Evolutionary conservation across 495 filamentous ascomycete species (phyloP).

Genomic region (Apodospora peruviana): DNA sequence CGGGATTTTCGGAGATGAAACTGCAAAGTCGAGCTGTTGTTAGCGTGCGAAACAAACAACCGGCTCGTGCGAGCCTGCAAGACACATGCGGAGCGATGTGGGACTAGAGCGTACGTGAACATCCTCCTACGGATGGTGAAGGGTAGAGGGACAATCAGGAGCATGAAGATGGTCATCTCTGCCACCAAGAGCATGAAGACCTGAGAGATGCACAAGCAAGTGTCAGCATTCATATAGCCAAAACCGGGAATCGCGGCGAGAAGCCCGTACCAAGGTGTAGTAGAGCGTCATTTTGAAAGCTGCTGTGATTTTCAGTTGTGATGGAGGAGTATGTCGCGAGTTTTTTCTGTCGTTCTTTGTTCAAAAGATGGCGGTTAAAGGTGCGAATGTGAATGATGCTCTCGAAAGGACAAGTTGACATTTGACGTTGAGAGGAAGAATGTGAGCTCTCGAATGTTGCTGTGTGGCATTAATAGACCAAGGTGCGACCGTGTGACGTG

Average conservation of each 20-base stretch:
- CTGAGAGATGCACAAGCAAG: constrained; percentile 41
- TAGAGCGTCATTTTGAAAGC: constrained; percentile 87
- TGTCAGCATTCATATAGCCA: constrained; percentile 8
- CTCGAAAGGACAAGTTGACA: constrained; percentile 1
- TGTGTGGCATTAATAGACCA: too few relatives aligned
- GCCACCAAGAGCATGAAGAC: constrained; percentile 87
- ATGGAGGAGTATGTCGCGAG: not conserved
- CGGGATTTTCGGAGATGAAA: constrained; percentile 78
- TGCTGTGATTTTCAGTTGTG: not conserved
- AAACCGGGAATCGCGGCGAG: constrained; percentile 11
- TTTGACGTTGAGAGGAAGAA: not conserved
- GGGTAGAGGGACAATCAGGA: constrained; percentile 86
- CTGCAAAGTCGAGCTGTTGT: constrained; percentile 12
- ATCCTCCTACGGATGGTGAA: constrained; percentile 81
- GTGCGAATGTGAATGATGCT: not conserved
- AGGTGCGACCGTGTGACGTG: constrained; percentile 33
- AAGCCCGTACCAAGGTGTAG: constrained; percentile 78
- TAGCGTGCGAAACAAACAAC: too few relatives aligned
- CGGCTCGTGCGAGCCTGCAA: too few relatives aligned
- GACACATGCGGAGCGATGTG: too few relatives aligned
- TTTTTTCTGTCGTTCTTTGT: not conserved
- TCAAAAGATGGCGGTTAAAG: not conserved
- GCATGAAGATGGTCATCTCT: constrained; percentile 91
- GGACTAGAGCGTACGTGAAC: constrained; percentile 60
- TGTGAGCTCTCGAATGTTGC: constrained; percentile 3